A percentile compares a stretch with the other conserved stretches of the same genome.
phyloP scores from a whole-genome alignment of 192 early-diverging fungal species.

The Backusella macrospora region DNA sequence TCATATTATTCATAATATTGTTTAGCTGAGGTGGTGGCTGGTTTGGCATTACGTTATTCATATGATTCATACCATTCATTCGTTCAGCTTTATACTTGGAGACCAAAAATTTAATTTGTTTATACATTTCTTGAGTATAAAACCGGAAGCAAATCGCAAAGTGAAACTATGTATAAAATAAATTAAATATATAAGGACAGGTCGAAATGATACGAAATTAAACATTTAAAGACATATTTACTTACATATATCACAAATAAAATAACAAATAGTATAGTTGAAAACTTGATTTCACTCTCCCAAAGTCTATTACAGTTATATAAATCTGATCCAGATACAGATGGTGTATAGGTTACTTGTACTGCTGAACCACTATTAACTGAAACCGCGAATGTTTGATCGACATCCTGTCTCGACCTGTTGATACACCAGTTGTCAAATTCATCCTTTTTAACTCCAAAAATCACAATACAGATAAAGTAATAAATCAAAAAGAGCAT shows the following conservation, averaged over 20 bases:
- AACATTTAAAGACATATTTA: not conserved
- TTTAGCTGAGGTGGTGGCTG: not conserved
- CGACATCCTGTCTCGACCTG: slow-evolving; percentile 13
- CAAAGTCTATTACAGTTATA: slow-evolving; percentile 40
- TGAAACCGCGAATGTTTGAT: not conserved
- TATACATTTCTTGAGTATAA: slow-evolving; percentile 18
- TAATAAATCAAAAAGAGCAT: slow-evolving; percentile 30
- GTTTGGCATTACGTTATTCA: not conserved
- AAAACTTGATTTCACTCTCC: slow-evolving; percentile 41
- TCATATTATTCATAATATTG: slow-evolving; percentile 4
- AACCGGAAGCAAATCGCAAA: slow-evolving; percentile 29
- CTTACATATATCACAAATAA: slow-evolving; percentile 36
- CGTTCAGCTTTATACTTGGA: not conserved
- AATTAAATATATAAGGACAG: not conserved
- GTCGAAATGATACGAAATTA: too few relatives aligned
- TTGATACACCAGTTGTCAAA: slow-evolving; percentile 34
- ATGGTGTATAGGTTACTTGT: slow-evolving; percentile 12
- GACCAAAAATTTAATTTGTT: not conserved
- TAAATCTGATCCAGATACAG: slow-evolving; percentile 16
- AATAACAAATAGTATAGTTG: slow-evolving; percentile 24
- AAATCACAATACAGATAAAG: slow-evolving; percentile 37
- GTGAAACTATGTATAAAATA: slow-evolving; percentile 7
- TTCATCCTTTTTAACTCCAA: slow-evolving; percentile 23
- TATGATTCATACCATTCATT: too few relatives aligned
- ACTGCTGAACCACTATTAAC: slow-evolving; percentile 13